These are phyloP conservation scores for Talaromyces liani DNA, from an alignment of 495 filamentous ascomycete species.

Conservation along the genomic window DNA sequence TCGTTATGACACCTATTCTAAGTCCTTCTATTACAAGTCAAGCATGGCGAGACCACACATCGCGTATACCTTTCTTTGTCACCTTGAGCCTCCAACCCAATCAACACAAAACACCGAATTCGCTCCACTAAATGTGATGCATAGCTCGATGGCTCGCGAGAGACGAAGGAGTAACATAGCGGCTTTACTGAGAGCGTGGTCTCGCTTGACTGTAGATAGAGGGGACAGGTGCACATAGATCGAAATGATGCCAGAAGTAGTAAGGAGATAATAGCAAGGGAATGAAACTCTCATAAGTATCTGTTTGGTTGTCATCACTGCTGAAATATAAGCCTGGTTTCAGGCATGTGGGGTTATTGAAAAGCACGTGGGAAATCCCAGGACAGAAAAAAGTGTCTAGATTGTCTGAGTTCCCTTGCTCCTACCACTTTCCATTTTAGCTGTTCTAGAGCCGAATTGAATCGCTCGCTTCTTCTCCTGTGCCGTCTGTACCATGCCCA, in stretches of 20 bases:
- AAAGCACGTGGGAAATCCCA: constrained; percentile 6
- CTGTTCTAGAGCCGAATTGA: constrained; percentile 79
- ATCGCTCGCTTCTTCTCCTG: constrained; percentile 89
- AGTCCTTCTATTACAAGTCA: constrained; percentile 4
- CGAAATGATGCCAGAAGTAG: background rate
- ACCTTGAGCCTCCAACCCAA: background rate
- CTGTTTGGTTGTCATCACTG: constrained; percentile 44
- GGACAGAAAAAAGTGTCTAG: constrained; percentile 16
- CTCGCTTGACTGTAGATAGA: background rate
- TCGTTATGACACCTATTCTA: constrained; percentile 4
- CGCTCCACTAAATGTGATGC: constrained; percentile 5
- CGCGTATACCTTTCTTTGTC: background rate
- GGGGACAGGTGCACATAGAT: background rate
- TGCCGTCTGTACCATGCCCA: constrained; percentile 65
- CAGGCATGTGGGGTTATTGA: constrained; percentile 1
- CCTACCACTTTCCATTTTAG: constrained; percentile 72
- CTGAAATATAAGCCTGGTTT: constrained; percentile 16
- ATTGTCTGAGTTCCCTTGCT: constrained; percentile 59
- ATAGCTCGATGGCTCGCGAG: background rate
- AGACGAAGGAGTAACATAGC: background rate
- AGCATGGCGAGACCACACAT: constrained; percentile 6
- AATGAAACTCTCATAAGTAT: constrained; percentile 40
- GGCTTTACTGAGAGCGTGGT: background rate
- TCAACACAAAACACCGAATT: constrained; percentile 5
- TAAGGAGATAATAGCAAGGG: background rate